Evolutionary conservation across 2,329 filamentous ascomycete genomes (phyloP).

Genomic region (Alternaria ethzedia): DNA sequence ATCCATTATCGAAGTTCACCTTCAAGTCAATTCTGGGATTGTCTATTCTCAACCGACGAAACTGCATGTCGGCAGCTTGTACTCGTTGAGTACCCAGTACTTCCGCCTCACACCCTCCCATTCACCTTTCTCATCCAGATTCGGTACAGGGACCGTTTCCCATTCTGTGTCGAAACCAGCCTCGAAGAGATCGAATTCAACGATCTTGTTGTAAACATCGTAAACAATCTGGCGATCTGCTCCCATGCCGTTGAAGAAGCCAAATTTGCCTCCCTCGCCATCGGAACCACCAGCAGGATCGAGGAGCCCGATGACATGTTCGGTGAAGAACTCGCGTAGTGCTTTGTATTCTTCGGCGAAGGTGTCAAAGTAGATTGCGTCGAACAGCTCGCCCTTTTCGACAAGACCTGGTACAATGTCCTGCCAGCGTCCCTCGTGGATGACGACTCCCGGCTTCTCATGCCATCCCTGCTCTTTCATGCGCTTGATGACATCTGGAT

Average conservation of each 20-base stretch:
- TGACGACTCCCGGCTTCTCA: conserved; percentile 56
- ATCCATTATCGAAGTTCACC: background rate
- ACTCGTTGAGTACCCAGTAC: conserved; percentile 87
- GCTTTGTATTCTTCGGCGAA: conserved; percentile 93
- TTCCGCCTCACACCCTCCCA: conserved; percentile 88
- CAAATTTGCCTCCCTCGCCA: conserved; percentile 60
- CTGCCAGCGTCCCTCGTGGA: conserved; percentile 59
- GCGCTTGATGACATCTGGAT: conserved; percentile 55
- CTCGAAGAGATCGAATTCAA: conserved; percentile 88
- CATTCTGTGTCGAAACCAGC: conserved; percentile 90
- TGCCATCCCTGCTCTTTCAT: conserved; percentile 57
- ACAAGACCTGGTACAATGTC: conserved; percentile 55
- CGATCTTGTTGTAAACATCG: conserved; percentile 89
- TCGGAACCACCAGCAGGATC: conserved; percentile 57
- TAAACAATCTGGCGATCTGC: conserved; percentile 93
- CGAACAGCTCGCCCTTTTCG: conserved; percentile 52
- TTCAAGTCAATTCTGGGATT: background rate
- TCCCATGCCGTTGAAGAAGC: conserved; percentile 78
- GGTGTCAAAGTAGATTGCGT: conserved; percentile 88
- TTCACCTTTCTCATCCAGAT: conserved; percentile 72
- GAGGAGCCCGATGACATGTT: conserved; percentile 81
- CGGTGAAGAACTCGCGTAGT: conserved; percentile 84
- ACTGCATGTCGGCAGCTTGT: conserved; percentile 75
- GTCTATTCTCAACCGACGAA: conserved; percentile 66
- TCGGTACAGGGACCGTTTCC: conserved; percentile 77